Conservation (phyloP, 306 rosid genomes). For the Vicia sativa region DNA sequence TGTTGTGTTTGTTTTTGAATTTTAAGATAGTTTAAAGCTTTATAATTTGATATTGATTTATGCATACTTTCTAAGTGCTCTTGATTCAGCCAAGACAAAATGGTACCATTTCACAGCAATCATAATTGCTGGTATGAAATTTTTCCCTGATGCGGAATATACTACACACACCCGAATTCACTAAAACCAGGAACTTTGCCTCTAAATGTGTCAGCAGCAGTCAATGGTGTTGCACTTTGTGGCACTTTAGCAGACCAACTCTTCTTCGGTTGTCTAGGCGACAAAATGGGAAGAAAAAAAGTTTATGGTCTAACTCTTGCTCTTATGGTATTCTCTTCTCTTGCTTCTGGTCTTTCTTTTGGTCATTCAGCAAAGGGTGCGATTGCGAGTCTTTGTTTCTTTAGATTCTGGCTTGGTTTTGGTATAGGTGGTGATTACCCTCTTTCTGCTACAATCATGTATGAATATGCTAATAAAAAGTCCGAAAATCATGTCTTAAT, state of each 20-base stretch:
- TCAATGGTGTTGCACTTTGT: constrained; percentile 40
- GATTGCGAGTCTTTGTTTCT: constrained; percentile 34
- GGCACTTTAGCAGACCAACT: constrained; percentile 44
- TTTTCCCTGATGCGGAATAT: constrained; percentile 45
- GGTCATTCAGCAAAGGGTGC: constrained; percentile 33
- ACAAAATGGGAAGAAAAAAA: constrained; percentile 41
- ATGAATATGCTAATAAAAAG: constrained; percentile 38
- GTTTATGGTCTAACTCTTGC: constrained; percentile 42
- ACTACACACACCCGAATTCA: constrained; percentile 31
- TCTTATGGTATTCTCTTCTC: constrained; percentile 32
- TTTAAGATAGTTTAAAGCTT: no score
- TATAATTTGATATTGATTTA: no score
- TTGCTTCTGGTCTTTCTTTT: constrained; percentile 45
- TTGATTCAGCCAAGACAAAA: constrained; percentile 41
- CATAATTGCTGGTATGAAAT: constrained; percentile 43
- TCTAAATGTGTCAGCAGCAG: constrained; percentile 36
- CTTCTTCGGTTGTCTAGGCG: constrained; percentile 45
- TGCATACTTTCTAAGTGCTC: constrained; percentile 39
- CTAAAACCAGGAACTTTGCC: constrained; percentile 39
- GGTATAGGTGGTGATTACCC: constrained; percentile 49
- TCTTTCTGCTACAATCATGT: constrained; percentile 47
- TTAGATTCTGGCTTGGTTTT: constrained; percentile 46
- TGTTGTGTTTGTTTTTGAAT: no score
- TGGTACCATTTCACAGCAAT: constrained; percentile 45
- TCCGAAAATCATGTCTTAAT: constrained; percentile 41